Base-by-base conservation (phyloP, 148 eudicot genomes). In the Fagopyrum tataricum region DNA sequence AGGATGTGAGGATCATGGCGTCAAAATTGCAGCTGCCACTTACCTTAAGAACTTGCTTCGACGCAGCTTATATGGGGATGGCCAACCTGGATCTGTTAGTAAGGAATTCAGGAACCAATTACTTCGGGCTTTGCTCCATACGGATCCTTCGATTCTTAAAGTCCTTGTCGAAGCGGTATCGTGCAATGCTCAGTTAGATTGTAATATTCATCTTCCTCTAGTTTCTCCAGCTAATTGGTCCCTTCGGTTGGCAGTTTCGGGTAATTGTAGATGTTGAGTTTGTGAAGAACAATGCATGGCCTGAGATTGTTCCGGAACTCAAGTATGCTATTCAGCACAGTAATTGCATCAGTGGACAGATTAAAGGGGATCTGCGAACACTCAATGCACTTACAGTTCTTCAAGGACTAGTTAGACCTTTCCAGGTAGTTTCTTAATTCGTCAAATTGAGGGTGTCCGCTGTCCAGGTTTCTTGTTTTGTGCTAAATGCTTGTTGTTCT, bases 21-120 rank as follows among this genome's bases (percentile, higher is more conserved):
- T 76, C 31, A 81, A 78, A 77, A 72, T 90, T 31, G 92, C 96
- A 49, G 92, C 96, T 73, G 96, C 96, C 73, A 82, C 96, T 4
- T 90, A 85, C 75, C 87, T 90, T 7, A 90, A 90, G 84, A 88
- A 90, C 78, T 87, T 86, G 78, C 79, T 85, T 46, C 78, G 92
- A 68, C 74, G 85, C 44, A 88, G 73, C 70, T 47, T 79, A 5
- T 72, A 74, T 67, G 79, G 72, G 13, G 79, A 78, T 67, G 72
- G 47, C 46, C 75, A 72, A 72, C 73, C 72, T 64, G 72, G 75
- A 5, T 70, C 79, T 40, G 77, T 83, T 76, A 80, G 82, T 74
- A 82, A 81, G 75, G 89, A 88, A 64, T 90, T 90, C 53, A 85
- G 80, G 86, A 86, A 88, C 20, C 82, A 74, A 23, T 79, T 88